Conservation (phyloP, 2,329 filamentous ascomycete genomes). For the Paracorniculantispora psalliotae region DNA sequence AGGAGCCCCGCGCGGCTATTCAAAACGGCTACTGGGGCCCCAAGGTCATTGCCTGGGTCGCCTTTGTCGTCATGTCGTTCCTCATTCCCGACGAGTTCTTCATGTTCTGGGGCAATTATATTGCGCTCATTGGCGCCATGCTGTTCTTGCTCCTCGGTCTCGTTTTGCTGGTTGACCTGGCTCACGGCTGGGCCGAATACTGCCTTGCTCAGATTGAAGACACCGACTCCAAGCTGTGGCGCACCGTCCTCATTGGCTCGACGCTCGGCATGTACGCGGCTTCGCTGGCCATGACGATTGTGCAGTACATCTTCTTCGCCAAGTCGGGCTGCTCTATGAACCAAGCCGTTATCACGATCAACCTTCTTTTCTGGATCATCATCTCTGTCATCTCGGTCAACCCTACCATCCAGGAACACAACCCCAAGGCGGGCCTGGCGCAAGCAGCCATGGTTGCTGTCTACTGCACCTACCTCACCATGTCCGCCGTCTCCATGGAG, state of each 20-base stretch:
- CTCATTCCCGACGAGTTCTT: constrained; percentile 95
- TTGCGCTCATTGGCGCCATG: constrained; percentile 82
- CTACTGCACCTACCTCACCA: constrained; percentile 97
- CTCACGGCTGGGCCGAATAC: constrained; percentile 95
- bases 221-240: constrained; percentile 79
- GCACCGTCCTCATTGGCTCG: constrained; percentile 81
- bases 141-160: constrained; percentile 90
- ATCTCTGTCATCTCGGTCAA: constrained; percentile 85
- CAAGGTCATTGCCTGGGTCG: constrained; percentile 86
- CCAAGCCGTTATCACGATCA: constrained; percentile 91
- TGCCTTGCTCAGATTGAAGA: constrained; percentile 92
- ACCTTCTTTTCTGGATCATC: constrained; percentile 75
- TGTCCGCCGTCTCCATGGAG: constrained; percentile 98
- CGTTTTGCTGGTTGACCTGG: constrained; percentile 87
- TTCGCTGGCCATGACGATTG: constrained; percentile 86
- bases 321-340: constrained; percentile 83
- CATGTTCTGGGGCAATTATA: constrained; percentile 91
- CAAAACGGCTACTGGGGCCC: constrained; percentile 99
- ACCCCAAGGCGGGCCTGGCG: constrained; percentile 90
- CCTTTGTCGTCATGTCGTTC: constrained; percentile 84
- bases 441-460: constrained; percentile 95
- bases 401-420: constrained; percentile 82
- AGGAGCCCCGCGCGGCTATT: constrained; percentile 77
- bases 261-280: constrained; percentile 90
- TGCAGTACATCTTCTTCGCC: constrained; percentile 98